Conservation (phyloP, 176 grass and related monocot species). For the Alloteropsis semialata region DNA sequence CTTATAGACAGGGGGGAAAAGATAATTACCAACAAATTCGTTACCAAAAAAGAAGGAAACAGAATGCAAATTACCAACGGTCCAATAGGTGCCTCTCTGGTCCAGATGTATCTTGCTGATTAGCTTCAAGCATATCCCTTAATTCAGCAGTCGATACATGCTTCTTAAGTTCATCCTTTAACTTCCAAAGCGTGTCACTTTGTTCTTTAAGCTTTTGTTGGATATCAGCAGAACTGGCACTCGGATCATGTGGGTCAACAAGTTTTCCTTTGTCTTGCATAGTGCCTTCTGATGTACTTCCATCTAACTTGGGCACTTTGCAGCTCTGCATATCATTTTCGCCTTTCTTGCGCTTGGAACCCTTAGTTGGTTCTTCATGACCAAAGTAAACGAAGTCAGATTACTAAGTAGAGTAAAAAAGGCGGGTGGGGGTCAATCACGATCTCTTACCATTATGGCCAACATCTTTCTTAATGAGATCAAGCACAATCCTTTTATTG, state of each 20-base stretch:
- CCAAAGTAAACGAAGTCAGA: conserved; percentile 37
- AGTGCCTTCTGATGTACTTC: conserved; percentile 42
- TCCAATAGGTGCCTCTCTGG: conserved; percentile 80
- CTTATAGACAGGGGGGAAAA: neutral
- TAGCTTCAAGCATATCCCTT: conserved; percentile 82
- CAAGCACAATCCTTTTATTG: conserved; percentile 61
- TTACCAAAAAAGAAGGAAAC: conserved; percentile 8
- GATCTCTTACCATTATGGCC: conserved; percentile 41
- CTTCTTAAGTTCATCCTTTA: conserved; percentile 90
- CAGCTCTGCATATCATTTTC: conserved; percentile 17
- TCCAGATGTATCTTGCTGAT: conserved; percentile 79
- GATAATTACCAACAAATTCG: neutral
- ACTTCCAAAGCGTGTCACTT: conserved; percentile 79
- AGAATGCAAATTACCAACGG: conserved; percentile 59
- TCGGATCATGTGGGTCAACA: conserved; percentile 32
- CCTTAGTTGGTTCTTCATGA: conserved; percentile 50
- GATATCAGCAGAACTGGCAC: conserved; percentile 42
- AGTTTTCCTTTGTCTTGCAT: conserved; percentile 30
- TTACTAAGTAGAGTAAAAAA: conserved; percentile 8
- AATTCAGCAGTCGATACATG: conserved; percentile 73
- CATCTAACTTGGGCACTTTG: conserved; percentile 61
- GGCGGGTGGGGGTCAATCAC: neutral
- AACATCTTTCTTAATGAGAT: conserved; percentile 50
- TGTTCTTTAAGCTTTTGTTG: conserved; percentile 74
- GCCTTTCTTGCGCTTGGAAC: conserved; percentile 67